Evolutionary conservation across 1,284 basidiomycete genomes (phyloP).

Genomic region (Papiliotrema nemorosa): DNA sequence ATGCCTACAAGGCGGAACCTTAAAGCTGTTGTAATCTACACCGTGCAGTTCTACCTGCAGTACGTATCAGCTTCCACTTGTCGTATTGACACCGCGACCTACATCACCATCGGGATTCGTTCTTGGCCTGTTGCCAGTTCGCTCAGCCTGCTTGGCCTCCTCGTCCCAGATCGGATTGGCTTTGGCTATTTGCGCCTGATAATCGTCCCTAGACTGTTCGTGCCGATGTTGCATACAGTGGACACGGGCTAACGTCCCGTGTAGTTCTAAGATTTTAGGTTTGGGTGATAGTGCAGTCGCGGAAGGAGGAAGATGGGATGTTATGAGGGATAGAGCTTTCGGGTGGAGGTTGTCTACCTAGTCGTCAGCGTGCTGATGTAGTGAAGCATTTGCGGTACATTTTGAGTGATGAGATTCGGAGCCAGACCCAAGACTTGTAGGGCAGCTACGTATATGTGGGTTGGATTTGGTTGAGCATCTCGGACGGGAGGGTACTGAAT

Average conservation of each 20-base stretch:
- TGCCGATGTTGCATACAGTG: slow-evolving; percentile 69
- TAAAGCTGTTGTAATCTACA: slow-evolving; percentile 68
- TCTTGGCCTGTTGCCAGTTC: slow-evolving; percentile 60
- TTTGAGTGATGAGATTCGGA: slow-evolving; percentile 76
- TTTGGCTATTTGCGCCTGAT: slow-evolving; percentile 67
- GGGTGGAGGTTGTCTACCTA: slow-evolving; percentile 81
- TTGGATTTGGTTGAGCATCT: slow-evolving; percentile 75
- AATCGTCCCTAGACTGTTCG: slow-evolving; percentile 61
- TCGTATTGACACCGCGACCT: slow-evolving; percentile 26
- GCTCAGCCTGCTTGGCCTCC: slow-evolving; percentile 64
- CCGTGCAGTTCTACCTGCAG: slow-evolving; percentile 72
- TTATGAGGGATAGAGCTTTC: slow-evolving; percentile 58
- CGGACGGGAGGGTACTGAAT: slow-evolving; percentile 69
- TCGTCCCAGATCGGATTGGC: slow-evolving; percentile 76
- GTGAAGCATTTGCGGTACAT: no score
- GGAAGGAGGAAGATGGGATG: slow-evolving; percentile 10
- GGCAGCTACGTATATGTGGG: slow-evolving; percentile 78
- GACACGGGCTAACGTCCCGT: slow-evolving; percentile 81
- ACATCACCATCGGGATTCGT: slow-evolving; percentile 93
- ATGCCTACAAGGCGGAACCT: slow-evolving; percentile 68
- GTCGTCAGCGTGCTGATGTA: no score
- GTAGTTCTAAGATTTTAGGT: slow-evolving; percentile 70
- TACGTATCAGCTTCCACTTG: not conserved
- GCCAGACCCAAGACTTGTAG: slow-evolving; percentile 67
- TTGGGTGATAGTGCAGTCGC: slow-evolving; percentile 1